phyloP scores from a whole-genome alignment of 129 eudicot species.

The Mikania micrantha region DNA sequence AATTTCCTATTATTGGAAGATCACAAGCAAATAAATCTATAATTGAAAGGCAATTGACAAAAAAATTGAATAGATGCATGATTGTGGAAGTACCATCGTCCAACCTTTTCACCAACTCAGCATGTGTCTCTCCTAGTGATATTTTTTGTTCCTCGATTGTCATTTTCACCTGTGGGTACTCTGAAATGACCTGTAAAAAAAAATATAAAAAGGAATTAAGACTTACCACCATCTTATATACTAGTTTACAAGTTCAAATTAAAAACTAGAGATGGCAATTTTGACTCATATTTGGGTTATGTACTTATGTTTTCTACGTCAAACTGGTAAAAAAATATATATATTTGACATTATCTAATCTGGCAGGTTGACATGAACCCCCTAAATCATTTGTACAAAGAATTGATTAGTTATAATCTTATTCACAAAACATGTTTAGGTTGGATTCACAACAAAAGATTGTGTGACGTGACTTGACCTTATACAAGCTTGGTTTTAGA shows the following conservation, averaged over 20 bases:
- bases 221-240: neutral
- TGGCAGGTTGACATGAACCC: neutral
- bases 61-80: constrained; percentile 15
- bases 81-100: constrained; percentile 79
- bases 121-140: constrained; percentile 62
- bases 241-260: neutral
- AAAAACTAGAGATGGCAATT: neutral
- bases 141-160: constrained; percentile 51
- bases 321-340: neutral
- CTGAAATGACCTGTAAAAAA: constrained; percentile 53
- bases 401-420: neutral
- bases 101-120: constrained; percentile 84
- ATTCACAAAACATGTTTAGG: neutral
- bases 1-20: neutral
- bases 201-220: neutral
- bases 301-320: neutral
- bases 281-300: neutral
- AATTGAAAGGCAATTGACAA: neutral
- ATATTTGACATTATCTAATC: neutral
- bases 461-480: neutral
- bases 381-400: neutral
- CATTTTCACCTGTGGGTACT: constrained; percentile 69
- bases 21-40: neutral
- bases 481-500: no score
- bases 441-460: neutral